phyloP scores from a whole-genome alignment of 108 stramenopile genomes.

The Parietichytrium sp. region DNA sequence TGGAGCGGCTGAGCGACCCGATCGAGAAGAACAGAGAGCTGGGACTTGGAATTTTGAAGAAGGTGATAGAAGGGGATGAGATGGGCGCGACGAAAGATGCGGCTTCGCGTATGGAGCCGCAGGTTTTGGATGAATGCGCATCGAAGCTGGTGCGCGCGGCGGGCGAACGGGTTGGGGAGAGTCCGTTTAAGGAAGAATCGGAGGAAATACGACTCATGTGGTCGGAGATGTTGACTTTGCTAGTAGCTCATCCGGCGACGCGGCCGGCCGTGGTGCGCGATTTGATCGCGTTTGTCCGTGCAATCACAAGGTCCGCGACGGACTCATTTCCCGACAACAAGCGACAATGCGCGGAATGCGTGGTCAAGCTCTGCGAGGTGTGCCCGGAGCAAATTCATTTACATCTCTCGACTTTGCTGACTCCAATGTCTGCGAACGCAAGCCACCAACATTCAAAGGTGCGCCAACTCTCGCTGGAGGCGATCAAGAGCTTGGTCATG shows the following conservation, averaged over 20 bases:
- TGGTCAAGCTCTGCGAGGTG: not conserved
- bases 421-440: not conserved
- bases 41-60: not conserved
- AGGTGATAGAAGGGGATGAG: not conserved
- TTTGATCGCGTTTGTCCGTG: not conserved
- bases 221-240: not conserved
- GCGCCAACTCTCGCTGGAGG: not conserved
- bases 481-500: conserved; percentile 3
- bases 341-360: not conserved
- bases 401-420: not conserved
- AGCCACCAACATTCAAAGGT: conserved; percentile 24
- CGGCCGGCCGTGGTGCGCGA: not conserved
- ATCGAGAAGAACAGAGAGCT: conserved; percentile 4
- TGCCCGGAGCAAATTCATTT: not conserved
- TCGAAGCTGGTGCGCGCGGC: not conserved
- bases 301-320: not conserved
- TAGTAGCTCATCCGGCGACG: not conserved
- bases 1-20: not conserved
- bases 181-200: not conserved
- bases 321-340: conserved; percentile 16
- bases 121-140: too few species aligned
- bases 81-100: not conserved
- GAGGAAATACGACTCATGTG: not conserved
- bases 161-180: not conserved
- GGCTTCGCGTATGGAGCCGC: too few species aligned